Percentiles rank a stretch among this genome's conserved stretches.
These are phyloP conservation scores for Yamadazyma endophytica DNA, from an alignment of 805 yeast genomes.

Conservation along the genomic window DNA sequence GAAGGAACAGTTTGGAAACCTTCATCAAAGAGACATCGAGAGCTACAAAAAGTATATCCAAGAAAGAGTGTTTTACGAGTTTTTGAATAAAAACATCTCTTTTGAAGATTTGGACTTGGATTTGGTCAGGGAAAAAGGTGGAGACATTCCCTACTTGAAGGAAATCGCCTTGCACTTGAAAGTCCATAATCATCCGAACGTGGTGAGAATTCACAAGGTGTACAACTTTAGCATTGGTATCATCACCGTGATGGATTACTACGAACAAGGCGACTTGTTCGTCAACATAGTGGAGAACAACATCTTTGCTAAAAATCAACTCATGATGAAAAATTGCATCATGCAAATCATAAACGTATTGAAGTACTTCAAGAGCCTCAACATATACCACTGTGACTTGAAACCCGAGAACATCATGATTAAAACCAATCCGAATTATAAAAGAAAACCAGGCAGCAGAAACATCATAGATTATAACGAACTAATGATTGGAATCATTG, in stretches of 20 bases:
- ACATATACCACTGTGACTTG: constrained; percentile 39
- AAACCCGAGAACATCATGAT: constrained; percentile 47
- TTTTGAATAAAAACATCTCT: constrained; percentile 10
- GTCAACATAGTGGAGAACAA: constrained; percentile 75
- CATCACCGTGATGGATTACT: constrained; percentile 83
- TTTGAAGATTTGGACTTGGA: constrained; percentile 18
- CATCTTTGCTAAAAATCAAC: constrained; percentile 40
- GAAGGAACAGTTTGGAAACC: constrained; percentile 38
- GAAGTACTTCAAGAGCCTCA: constrained; percentile 26
- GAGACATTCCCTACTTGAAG: constrained; percentile 37
- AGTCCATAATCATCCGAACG: constrained; percentile 76
- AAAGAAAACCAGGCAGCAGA: constrained; percentile 11
- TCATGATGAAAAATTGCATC: constrained; percentile 40
- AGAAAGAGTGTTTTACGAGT: constrained; percentile 15
- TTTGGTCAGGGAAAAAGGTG: constrained; percentile 21
- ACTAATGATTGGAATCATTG: constrained; percentile 61
- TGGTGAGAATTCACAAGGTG: constrained; percentile 71
- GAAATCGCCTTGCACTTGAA: constrained; percentile 72
- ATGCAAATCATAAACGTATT: constrained; percentile 36
- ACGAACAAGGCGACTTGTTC: constrained; percentile 81
- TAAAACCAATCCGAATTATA: constrained; percentile 22
- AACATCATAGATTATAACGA: constrained; percentile 42
- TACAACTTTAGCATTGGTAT: constrained; percentile 55
- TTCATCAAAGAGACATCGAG: constrained; percentile 22
- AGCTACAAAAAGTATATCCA: constrained; percentile 28